Conservation (phyloP, 441 rosid species). For the Lagerstroemia fauriei region DNA sequence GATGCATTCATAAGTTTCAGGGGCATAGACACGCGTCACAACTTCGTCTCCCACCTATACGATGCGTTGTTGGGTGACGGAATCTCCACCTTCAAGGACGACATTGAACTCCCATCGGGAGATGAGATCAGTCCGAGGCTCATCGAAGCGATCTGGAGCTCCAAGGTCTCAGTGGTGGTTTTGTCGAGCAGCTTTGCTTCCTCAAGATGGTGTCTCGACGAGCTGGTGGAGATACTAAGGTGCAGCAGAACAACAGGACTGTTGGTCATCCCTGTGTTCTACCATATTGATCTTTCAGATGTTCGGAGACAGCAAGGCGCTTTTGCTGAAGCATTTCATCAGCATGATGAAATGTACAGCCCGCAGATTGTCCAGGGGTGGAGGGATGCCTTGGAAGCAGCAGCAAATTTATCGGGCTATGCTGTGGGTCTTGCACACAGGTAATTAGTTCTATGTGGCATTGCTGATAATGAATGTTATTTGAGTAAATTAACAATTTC, state of each 20-base stretch:
- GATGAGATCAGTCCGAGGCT: background rate
- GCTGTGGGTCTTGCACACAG: background rate
- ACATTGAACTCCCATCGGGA: background rate
- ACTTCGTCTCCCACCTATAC: conserved; percentile 9
- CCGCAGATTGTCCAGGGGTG: background rate
- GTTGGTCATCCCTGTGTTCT: background rate
- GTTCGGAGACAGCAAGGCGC: background rate
- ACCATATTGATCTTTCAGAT: conserved; percentile 1
- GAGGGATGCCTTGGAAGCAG: background rate
- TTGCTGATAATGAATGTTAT: no score
- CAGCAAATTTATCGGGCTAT: background rate
- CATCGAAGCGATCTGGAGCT: background rate
- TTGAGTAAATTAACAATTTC: no score
- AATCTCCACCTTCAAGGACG: background rate
- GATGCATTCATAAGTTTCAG: conserved; percentile 1
- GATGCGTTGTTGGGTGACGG: background rate
- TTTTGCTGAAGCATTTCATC: background rate
- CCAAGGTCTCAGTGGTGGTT: background rate
- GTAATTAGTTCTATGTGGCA: background rate
- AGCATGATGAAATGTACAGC: background rate
- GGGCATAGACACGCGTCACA: background rate
- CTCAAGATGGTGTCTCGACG: background rate
- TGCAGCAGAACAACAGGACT: background rate
- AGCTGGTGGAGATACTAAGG: background rate
- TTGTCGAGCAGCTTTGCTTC: background rate